Base-by-base conservation (phyloP, 352 stramenopile species). In the Globisporangium camurandrum region DNA sequence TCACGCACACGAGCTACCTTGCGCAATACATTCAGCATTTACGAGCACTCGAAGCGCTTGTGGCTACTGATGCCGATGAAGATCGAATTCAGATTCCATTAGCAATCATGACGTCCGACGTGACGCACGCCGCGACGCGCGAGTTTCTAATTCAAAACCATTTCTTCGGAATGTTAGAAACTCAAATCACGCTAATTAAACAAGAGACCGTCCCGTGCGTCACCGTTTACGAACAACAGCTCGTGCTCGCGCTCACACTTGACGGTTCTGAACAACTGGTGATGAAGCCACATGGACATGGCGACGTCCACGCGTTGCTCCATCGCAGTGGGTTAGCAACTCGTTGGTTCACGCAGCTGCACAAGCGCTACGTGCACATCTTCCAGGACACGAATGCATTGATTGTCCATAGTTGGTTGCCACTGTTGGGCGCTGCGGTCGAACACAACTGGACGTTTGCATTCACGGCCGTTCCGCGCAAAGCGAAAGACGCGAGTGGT, bases 201-300 rank as follows among this genome's bases (percentile, higher is more conserved):
- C 97, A 99, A 67, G 95, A 98, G 51, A 98, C 98, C 56, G 97
- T 99, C 30, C 80, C 96, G 30, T 88, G 76, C 46, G 48, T 88
- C n/a, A 49, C 48, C 17, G 24, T 42, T 27, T 55, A 54, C 36
- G 73, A 95, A 62, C 76, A 85, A 23, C 76, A 84, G 57, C 85
- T 90, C 5, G 68, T 76, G 36, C 68, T 98, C 28, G 90, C 79
- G 24, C 65, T 88, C 27, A 24, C 68, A 38, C 30, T 70, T n/a
- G 57, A 56, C 78, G 62, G 12, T 24, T n/a, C 43, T 6, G 47
- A 56, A 12, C 46, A 49, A 20, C 30, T 83, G 14, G 49, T 96
- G 58, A 98, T 96, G 54, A 99, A 99, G 67, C 97, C 97, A 0
- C 96, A 99, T 58, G 97, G 97, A 33, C 97, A 99, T 57, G 96